Conservation (phyloP, 306 rosid species). For the Pyrus bretschneideri region DNA sequence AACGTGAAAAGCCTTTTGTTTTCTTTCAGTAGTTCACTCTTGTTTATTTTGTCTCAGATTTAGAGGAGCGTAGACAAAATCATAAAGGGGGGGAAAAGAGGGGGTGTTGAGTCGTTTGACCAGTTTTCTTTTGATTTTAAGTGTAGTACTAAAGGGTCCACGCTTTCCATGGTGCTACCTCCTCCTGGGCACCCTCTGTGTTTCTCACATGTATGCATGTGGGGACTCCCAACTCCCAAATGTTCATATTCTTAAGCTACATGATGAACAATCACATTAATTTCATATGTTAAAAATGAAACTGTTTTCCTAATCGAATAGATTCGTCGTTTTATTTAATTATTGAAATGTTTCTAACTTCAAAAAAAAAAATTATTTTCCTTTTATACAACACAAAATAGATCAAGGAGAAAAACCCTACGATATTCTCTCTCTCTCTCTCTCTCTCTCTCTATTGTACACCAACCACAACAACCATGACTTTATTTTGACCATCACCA, state of each 20-base stretch:
- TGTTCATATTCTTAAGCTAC: conserved; percentile 29
- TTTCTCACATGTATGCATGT: conserved; percentile 64
- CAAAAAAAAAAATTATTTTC: background rate
- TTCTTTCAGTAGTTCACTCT: background rate
- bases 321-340: too few relatives aligned
- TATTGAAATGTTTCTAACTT: too few relatives aligned
- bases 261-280: conserved; percentile 24
- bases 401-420: background rate
- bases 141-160: conserved; percentile 20
- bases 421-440: too few relatives aligned
- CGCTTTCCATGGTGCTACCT: background rate
- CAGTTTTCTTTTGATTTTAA: background rate
- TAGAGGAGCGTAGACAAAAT: conserved; percentile 5
- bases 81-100: background rate
- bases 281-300: too few relatives aligned
- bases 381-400: background rate
- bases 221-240: conserved; percentile 27
- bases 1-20: conserved; percentile 4
- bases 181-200: conserved; percentile 16
- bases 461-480: conserved; percentile 52
- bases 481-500: conserved; percentile 46
- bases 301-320: too few relatives aligned
- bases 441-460: conserved; percentile 1
- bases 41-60: background rate
- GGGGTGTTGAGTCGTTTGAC: background rate